Conservation (phyloP, 306 rosid species). For the Castanopsis chinensis region DNA sequence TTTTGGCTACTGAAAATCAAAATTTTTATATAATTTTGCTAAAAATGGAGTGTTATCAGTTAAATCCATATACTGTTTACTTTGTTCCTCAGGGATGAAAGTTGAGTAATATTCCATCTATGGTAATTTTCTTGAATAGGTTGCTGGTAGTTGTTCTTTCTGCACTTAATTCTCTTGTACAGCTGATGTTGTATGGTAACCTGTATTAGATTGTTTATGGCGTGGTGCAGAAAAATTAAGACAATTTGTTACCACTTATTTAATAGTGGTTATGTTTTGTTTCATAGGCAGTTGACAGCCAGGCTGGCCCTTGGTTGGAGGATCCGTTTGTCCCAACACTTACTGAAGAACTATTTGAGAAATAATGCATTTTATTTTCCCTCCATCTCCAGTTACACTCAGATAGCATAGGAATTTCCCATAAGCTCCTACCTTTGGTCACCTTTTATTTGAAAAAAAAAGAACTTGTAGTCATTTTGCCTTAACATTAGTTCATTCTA, state of each 20-base stretch:
- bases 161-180: too few relatives aligned
- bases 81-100: background rate
- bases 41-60: background rate
- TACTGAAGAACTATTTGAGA: constrained; percentile 75
- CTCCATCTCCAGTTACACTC: too few relatives aligned
- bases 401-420: too few relatives aligned
- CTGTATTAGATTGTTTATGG: background rate
- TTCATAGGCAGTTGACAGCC: constrained; percentile 78
- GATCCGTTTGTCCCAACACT: constrained; percentile 89
- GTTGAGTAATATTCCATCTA: background rate
- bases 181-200: background rate
- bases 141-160: too few relatives aligned
- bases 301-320: constrained; percentile 98
- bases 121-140: background rate
- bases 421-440: too few relatives aligned
- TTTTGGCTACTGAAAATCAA: background rate
- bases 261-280: constrained; percentile 5
- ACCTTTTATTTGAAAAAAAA: too few relatives aligned
- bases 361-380: constrained; percentile 92
- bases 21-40: background rate
- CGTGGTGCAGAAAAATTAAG: background rate
- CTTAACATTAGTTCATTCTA: too few relatives aligned
- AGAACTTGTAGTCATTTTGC: too few relatives aligned
- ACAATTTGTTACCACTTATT: background rate
- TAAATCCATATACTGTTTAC: background rate